These are phyloP conservation scores for Cercospora nicotianae DNA, from an alignment of 2,329 filamentous ascomycete species.

Conservation along the genomic window DNA sequence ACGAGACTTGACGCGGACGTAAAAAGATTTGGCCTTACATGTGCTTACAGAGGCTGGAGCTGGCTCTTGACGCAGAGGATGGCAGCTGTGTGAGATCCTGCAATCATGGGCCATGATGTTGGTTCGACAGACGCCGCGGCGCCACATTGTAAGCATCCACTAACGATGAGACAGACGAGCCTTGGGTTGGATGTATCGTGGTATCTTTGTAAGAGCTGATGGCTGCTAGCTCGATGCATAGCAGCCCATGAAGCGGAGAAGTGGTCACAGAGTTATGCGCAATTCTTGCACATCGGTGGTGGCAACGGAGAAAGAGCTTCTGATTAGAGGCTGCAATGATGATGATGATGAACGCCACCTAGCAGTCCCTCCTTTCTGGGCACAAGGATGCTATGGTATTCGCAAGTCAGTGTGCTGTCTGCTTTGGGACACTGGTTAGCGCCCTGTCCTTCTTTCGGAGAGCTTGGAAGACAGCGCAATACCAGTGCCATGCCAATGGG, in stretches of 20 bases:
- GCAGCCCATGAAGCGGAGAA: neutral
- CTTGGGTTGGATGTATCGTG: neutral
- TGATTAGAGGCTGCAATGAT: neutral
- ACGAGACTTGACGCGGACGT: neutral
- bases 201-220: neutral
- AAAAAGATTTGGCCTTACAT: neutral
- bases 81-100: neutral
- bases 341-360: neutral
- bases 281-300: neutral
- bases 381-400: neutral
- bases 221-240: conserved; percentile 1
- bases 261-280: neutral
- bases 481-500: conserved; percentile 5
- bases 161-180: neutral
- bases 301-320: neutral
- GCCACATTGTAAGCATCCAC: neutral
- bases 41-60: neutral
- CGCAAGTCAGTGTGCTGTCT: neutral
- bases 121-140: neutral
- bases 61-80: neutral
- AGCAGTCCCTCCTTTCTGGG: neutral
- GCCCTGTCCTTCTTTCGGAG: neutral
- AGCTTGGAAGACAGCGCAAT: neutral
- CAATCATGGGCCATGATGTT: neutral
- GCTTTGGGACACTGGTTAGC: neutral